Evolutionary conservation across 1,284 basidiomycete species (phyloP), one percentile per base, ranked within the genome.

Genomic region (Spongiforma sp.): DNA sequence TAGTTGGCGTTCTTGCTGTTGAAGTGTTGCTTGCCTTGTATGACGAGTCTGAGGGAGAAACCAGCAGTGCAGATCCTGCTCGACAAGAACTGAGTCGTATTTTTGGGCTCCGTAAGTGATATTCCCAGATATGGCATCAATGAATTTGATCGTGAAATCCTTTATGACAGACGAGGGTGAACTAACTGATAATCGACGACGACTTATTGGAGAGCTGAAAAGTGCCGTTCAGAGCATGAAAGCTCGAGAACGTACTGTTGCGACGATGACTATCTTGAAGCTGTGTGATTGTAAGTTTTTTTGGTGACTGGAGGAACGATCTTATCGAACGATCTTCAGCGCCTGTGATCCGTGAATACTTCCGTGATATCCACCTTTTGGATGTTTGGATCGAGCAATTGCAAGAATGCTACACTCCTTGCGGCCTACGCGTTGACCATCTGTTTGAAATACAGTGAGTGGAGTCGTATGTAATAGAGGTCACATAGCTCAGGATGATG

Each of bases 211-310:
- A 21, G 59, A 70, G 30, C 43, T 73, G 36, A 69, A 61, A 48
- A 30, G 8, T 2, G 67, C 57, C 5, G 28, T 59, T 32, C 30
- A 59, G 21, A 41, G 26, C 1, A 62, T 62, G 21, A 57, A 63
- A 26, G 26, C 36, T 8, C 60, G 59, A 30, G 73, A 74, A 21
- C 73, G 71, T 50, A 65, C 63, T 1, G 62, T 55, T 57, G 57
- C 66, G 24, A 67, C 62, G 17, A 43, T 65, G 60, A 60, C 60
- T 4, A 26, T 64, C 2, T 32, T 67, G 43, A 60, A 67, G 24
- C 34, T 65, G 39, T 62, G 55, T 32, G 46, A 67, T 11, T 56
- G 69, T 66, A 7, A 57, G 65, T 64, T 2, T 28, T 24, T 39
- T 48, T 15, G 34, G 46, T 30, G 5, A 9, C 19, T 34, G 19